Conservation (phyloP, 495 filamentous ascomycete genomes). For the Staphylotrichum tortipilum region DNA sequence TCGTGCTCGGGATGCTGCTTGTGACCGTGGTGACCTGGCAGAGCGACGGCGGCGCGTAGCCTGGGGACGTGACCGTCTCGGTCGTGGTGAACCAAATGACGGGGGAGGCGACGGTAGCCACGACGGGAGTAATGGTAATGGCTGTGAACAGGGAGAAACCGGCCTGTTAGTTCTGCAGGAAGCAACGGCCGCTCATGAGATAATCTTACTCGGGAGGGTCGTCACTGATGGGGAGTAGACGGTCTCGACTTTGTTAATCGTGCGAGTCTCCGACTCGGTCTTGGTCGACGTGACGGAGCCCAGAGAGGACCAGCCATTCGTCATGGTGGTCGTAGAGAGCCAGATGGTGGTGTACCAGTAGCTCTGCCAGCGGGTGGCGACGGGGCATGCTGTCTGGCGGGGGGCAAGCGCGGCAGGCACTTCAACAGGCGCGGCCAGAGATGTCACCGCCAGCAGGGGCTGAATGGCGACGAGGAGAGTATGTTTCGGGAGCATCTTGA, state of each 20-base stretch:
- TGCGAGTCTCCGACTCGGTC: neutral
- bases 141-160: neutral
- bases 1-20: neutral
- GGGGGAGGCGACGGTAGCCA: neutral
- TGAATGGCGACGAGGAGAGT: neutral
- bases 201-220: neutral
- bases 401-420: neutral
- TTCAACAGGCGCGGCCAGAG: neutral
- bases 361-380: neutral
- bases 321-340: conserved; percentile 1
- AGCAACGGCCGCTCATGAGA: too few species aligned
- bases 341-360: neutral
- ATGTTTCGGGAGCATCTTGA: neutral
- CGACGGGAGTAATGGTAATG: neutral
- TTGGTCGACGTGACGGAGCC: conserved; percentile 6
- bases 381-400: neutral
- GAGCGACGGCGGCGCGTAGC: neutral
- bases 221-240: neutral
- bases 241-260: neutral
- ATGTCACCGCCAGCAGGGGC: neutral
- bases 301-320: neutral
- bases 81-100: neutral
- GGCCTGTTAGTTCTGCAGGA: neutral
- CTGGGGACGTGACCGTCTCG: neutral
- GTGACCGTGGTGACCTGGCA: neutral